A percentile compares a stretch with the other conserved stretches of the same genome.
Conservation (phyloP, 305 asterid genomes). For the Fraxinus sp. region DNA sequence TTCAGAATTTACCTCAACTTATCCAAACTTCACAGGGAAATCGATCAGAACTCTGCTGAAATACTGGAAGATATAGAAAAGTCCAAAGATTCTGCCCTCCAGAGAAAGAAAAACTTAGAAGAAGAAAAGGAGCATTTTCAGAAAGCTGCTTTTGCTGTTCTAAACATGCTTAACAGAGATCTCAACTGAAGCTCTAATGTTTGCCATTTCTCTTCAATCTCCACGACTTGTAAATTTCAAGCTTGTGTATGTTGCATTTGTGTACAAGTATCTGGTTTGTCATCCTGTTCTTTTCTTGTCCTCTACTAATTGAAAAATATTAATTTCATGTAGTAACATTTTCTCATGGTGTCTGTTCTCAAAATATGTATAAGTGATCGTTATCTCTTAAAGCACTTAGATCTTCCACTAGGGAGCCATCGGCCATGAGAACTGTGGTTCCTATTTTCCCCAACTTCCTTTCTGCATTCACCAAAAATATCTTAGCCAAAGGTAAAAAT, state of each 20-base stretch:
- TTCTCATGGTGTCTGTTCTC: slow-evolving; percentile 28
- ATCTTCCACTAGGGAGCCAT: slow-evolving; percentile 77
- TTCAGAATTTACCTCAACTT: slow-evolving; percentile 18
- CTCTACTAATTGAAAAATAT: background rate
- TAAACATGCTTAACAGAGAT: slow-evolving; percentile 60
- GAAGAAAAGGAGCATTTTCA: slow-evolving; percentile 69
- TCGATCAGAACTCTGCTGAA: slow-evolving; percentile 68
- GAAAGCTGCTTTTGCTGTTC: slow-evolving; percentile 76
- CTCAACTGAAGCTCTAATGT: slow-evolving; percentile 44
- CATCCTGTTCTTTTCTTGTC: slow-evolving; percentile 6
- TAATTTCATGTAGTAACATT: background rate
- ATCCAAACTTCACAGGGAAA: slow-evolving; percentile 52
- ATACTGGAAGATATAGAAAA: slow-evolving; percentile 67
- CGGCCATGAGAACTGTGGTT: slow-evolving; percentile 56
- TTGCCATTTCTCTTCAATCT: slow-evolving; percentile 13
- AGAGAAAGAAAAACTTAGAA: slow-evolving; percentile 63
- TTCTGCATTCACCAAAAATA: slow-evolving; percentile 47
- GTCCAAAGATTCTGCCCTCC: slow-evolving; percentile 62
- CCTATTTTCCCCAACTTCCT: slow-evolving; percentile 69
- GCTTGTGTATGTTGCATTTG: slow-evolving; percentile 12
- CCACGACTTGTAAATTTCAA: slow-evolving; percentile 23
- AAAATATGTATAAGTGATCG: slow-evolving; percentile 75
- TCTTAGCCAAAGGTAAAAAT: slow-evolving; percentile 11
- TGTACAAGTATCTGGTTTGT: slow-evolving; percentile 14
- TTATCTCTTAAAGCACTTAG: slow-evolving; percentile 65